These are phyloP conservation scores for Candida silvicultrix DNA, from an alignment of 805 yeast species.

Conservation along the genomic window DNA sequence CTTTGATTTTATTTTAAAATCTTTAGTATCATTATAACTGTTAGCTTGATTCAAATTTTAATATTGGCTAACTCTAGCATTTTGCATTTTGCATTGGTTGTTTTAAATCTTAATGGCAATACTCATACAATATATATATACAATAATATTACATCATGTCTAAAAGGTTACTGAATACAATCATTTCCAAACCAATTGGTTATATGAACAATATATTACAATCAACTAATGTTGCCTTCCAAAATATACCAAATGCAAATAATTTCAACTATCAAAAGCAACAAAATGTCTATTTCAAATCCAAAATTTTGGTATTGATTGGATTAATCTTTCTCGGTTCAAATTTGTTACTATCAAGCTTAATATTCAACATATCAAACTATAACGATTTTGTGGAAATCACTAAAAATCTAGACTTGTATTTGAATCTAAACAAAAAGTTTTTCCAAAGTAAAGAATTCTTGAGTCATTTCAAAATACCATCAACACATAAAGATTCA, in stretches of 20 bases:
- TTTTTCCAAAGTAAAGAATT: conserved; percentile 16
- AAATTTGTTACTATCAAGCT: conserved; percentile 13
- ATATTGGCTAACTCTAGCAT: too few species aligned
- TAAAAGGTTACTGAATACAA: background rate
- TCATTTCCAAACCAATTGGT: background rate
- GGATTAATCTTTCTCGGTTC: conserved; percentile 15
- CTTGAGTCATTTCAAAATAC: conserved; percentile 12
- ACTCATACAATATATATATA: background rate
- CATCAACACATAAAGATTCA: background rate
- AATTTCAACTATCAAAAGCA: background rate
- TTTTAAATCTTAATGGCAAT: background rate
- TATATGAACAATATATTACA: background rate
- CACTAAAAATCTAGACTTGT: conserved; percentile 12
- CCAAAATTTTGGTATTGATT: conserved; percentile 16
- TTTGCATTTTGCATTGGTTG: too few species aligned
- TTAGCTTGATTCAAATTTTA: too few species aligned
- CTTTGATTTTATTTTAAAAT: too few species aligned
- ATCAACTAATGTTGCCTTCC: background rate
- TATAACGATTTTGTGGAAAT: conserved; percentile 14
- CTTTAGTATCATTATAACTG: too few species aligned
- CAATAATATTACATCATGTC: background rate
- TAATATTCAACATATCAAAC: conserved; percentile 14
- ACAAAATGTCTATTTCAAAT: conserved; percentile 16
- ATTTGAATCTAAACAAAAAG: conserved; percentile 13
- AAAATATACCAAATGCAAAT: background rate